Conservation (phyloP, 495 filamentous ascomycete species). For the Lasiosphaeris hirsuta region DNA sequence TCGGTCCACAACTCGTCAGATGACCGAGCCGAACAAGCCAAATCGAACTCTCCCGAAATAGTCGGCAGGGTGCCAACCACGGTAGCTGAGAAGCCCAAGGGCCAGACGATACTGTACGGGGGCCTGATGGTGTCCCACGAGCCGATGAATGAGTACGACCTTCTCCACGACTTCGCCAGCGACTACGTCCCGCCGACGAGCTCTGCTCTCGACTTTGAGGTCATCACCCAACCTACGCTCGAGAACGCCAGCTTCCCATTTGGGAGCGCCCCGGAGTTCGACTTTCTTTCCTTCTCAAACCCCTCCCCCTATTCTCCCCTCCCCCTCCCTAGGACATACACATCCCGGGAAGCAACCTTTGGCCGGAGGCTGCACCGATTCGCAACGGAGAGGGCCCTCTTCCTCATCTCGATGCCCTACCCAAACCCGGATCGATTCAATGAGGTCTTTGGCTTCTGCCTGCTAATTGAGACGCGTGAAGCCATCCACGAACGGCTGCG, state of each 20-base stretch:
- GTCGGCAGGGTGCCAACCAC: not conserved
- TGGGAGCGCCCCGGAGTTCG: slow-evolving; percentile 21
- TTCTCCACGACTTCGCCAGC: slow-evolving; percentile 4
- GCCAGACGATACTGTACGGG: slow-evolving; percentile 11
- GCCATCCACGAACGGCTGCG: slow-evolving; percentile 46
- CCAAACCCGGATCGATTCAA: slow-evolving; percentile 48
- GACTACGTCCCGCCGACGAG: slow-evolving; percentile 14
- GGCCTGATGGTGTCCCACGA: slow-evolving; percentile 33
- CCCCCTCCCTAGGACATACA: slow-evolving; percentile 43
- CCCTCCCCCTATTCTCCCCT: slow-evolving; percentile 26
- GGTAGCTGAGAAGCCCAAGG: not conserved
- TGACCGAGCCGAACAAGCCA: not conserved
- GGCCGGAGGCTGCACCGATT: slow-evolving; percentile 66
- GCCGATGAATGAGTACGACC: slow-evolving; percentile 8
- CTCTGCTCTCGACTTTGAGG: slow-evolving; percentile 32
- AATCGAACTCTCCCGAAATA: slow-evolving; percentile 4
- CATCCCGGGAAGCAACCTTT: slow-evolving; percentile 65
- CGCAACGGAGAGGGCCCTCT: slow-evolving; percentile 59
- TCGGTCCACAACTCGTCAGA: slow-evolving; percentile 7
- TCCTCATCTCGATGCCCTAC: slow-evolving; percentile 55
- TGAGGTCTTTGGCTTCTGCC: slow-evolving; percentile 63
- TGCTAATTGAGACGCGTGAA: slow-evolving; percentile 52
- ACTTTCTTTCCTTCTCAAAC: slow-evolving; percentile 10
- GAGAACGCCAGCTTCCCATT: slow-evolving; percentile 38
- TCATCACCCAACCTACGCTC: slow-evolving; percentile 34